These are phyloP conservation scores for Aschersonia sp. DNA, from an alignment of 2,329 filamentous ascomycete species.

Conservation along the genomic window DNA sequence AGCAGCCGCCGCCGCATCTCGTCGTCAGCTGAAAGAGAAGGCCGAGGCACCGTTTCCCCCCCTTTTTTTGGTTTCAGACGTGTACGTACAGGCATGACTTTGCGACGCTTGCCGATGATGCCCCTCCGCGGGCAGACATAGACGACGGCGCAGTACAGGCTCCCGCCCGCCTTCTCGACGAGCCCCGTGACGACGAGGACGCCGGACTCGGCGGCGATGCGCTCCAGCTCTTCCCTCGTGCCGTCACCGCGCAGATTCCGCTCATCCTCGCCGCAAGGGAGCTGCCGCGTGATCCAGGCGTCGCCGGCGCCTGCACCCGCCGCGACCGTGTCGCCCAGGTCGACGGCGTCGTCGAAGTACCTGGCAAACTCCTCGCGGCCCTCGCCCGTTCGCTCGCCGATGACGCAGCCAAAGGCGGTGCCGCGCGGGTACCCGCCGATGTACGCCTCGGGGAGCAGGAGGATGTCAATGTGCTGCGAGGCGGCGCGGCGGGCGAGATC, in stretches of 20 bases:
- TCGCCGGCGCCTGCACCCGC: constrained; percentile 51
- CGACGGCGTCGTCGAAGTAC: constrained; percentile 68
- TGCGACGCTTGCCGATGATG: constrained; percentile 70
- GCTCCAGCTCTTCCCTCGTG: constrained; percentile 66
- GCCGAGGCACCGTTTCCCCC: neutral
- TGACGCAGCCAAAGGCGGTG: constrained; percentile 57
- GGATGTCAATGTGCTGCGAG: constrained; percentile 40
- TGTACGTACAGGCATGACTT: constrained; percentile 67
- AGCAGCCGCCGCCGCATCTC: too few species aligned
- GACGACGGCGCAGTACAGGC: constrained; percentile 68
- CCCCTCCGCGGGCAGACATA: constrained; percentile 68
- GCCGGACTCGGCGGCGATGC: constrained; percentile 59
- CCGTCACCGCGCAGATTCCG: constrained; percentile 35
- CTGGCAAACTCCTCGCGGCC: constrained; percentile 71
- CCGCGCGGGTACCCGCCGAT: constrained; percentile 84
- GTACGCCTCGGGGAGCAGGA: constrained; percentile 86
- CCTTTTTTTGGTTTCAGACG: neutral
- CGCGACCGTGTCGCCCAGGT: constrained; percentile 64
- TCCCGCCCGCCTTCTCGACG: constrained; percentile 69
- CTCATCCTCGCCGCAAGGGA: constrained; percentile 19
- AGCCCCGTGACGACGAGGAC: constrained; percentile 71
- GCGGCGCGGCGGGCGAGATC: constrained; percentile 50
- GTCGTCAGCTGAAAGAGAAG: neutral
- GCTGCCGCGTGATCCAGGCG: constrained; percentile 52
- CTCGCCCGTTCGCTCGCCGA: constrained; percentile 52